Evolutionary conservation across 306 rosid species (phyloP), one percentile per base, ranked within the genome.

Genomic region (Acacia acuminata): DNA sequence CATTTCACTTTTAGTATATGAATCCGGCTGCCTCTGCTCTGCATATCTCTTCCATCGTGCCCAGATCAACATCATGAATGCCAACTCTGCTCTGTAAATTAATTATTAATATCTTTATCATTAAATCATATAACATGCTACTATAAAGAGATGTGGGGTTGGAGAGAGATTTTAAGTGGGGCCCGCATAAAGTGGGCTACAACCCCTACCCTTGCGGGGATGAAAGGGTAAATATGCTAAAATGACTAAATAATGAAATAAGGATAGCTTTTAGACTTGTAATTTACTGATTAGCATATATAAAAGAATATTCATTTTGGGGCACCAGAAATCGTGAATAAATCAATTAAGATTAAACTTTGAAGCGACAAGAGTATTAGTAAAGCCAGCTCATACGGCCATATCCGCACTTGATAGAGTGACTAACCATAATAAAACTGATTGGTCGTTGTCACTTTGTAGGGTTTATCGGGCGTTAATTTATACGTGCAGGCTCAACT

Each of bases 331-430:
- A 58, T 40, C 20, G 24, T 32, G 55, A 38, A 55, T n/a, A 4
- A 4, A 36, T 36, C 7, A 2, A 14, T 20, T 20, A 61, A 7
- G 61, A 36, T 53, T 53, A 82, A 16, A 50, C 1, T 65, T 7
- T 47, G 15, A 43, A 40, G 22, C 7, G 58, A 40, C 15, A 6
- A 63, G 65, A 58, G 65, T 19, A 47, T 58, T 14, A 75, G 44
- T 22, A 45, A 79, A 38, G 85, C 86, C 83, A 61, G 17, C 83
- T 74, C 83, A 82, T 79, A 48, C 1, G 45, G 36, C 43, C 50
- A 50, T 45, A n/a, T 10, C 36, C 45, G 6, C 10, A 27, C 3
- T 9, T 44, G 42, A 40, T 22, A 75, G 22, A 32, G 50, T 73
- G 78, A 73, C 60, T 53, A 64, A 70, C 79, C 55, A 77, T 30